These are phyloP conservation scores for Pseudoneurospora amorphoporcata DNA, from an alignment of 495 filamentous ascomycete genomes.

Conservation along the genomic window DNA sequence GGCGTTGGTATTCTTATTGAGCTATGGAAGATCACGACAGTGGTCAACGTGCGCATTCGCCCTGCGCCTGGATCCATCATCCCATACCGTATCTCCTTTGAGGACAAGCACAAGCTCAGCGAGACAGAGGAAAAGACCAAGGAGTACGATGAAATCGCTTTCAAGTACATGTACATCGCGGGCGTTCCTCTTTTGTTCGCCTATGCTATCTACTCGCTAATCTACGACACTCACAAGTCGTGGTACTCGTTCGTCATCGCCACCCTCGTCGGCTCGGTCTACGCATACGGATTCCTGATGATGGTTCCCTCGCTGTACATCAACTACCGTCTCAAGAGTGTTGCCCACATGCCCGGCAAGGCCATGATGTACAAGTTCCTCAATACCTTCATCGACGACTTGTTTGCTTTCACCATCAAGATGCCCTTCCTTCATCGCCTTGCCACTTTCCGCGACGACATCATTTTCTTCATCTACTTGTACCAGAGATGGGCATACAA, in stretches of 20 bases:
- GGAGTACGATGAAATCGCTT: slow-evolving; percentile 95
- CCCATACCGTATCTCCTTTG: slow-evolving; percentile 77
- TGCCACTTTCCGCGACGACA: slow-evolving; percentile 85
- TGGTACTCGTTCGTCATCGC: slow-evolving; percentile 92
- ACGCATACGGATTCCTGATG: slow-evolving; percentile 98
- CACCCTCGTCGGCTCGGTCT: slow-evolving; percentile 89
- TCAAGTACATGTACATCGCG: slow-evolving; percentile 87
- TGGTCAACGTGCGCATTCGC: slow-evolving; percentile 81
- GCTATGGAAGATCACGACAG: slow-evolving; percentile 97
- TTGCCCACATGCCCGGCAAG: slow-evolving; percentile 93
- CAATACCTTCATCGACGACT: slow-evolving; percentile 54
- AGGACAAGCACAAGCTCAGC: slow-evolving; percentile 92
- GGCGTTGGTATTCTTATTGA: slow-evolving; percentile 90
- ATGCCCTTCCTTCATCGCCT: slow-evolving; percentile 96
- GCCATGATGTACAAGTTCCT: slow-evolving; percentile 98
- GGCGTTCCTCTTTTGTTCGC: slow-evolving; percentile 82
- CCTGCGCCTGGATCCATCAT: slow-evolving; percentile 57
- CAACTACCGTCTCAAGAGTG: slow-evolving; percentile 94
- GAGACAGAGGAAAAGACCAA: slow-evolving; percentile 96
- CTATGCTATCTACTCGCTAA: slow-evolving; percentile 79
- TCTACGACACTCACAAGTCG: slow-evolving; percentile 94
- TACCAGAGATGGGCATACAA: slow-evolving; percentile 93
- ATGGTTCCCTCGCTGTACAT: slow-evolving; percentile 97
- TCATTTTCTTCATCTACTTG: slow-evolving; percentile 98
- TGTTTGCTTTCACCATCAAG: slow-evolving; percentile 98